Conservation (phyloP, 2,329 filamentous ascomycete genomes). For the Aplosporella prunicola region DNA sequence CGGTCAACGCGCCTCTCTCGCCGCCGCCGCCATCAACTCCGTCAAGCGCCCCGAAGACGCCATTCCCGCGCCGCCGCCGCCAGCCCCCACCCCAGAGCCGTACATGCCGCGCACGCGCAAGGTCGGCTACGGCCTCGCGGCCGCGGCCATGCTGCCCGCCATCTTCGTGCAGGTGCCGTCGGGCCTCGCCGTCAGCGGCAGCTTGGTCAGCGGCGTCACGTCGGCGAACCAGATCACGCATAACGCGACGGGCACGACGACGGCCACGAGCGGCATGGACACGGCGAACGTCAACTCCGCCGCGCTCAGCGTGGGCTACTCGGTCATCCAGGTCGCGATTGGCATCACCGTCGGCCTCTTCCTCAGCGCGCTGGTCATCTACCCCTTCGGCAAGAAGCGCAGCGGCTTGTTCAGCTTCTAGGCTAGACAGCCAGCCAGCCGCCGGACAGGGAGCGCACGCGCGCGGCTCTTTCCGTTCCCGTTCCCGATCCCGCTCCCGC, state of each 20-base stretch:
- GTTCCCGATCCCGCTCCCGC: no score
- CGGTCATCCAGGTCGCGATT: slow-evolving; percentile 42
- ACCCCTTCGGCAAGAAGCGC: slow-evolving; percentile 41
- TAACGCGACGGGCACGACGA: slow-evolving; percentile 33
- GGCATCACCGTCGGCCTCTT: slow-evolving; percentile 44
- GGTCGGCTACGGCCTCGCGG: slow-evolving; percentile 65
- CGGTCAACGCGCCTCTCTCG: slow-evolving; percentile 12
- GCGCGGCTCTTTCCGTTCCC: no score
- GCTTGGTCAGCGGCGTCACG: slow-evolving; percentile 46
- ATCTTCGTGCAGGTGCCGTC: slow-evolving; percentile 65
- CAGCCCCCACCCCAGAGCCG: background rate
- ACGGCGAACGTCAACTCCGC: slow-evolving; percentile 30
- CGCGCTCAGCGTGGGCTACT: slow-evolving; percentile 39
- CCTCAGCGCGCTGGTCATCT: slow-evolving; percentile 39
- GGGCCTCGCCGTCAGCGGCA: slow-evolving; percentile 49
- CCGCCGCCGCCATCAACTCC: slow-evolving; percentile 1
- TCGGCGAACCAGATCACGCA: slow-evolving; percentile 47
- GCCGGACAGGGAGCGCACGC: no score
- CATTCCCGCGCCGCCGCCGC: background rate
- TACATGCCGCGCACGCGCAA: slow-evolving; percentile 25
- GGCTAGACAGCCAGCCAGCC: no score
- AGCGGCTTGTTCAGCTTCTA: slow-evolving; percentile 35
- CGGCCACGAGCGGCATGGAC: slow-evolving; percentile 6
- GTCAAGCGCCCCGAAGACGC: background rate
- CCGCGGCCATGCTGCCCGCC: slow-evolving; percentile 74